phyloP scores from a whole-genome alignment of 345 rosid species.

The Rhodomyrtus tomentosa region DNA sequence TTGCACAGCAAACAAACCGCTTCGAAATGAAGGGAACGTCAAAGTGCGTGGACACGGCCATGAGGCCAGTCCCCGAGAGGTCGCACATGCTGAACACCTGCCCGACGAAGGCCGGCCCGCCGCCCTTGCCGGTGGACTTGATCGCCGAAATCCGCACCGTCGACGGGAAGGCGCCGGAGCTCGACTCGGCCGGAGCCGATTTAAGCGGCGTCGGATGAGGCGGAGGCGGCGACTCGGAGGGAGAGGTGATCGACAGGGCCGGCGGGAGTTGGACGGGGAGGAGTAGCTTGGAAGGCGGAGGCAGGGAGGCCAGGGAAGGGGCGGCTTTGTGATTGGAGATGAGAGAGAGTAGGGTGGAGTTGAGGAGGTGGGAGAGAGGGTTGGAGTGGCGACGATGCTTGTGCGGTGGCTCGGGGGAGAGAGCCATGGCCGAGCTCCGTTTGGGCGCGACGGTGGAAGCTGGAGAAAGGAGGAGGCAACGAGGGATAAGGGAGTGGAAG shows the following conservation, averaged over 20 bases:
- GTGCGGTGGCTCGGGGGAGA: conserved; percentile 3
- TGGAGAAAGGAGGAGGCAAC: neutral
- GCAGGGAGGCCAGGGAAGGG: conserved; percentile 11
- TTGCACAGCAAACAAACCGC: conserved; percentile 25
- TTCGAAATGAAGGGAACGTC: conserved; percentile 81
- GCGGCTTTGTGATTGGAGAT: conserved; percentile 20
- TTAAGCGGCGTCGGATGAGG: conserved; percentile 35
- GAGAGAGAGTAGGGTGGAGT: conserved; percentile 31
- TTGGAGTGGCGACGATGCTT: conserved; percentile 1
- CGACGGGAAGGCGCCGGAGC: conserved; percentile 49
- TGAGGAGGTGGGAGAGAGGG: conserved; percentile 31
- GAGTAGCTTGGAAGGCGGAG: conserved; percentile 32
- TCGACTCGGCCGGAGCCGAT: conserved; percentile 29
- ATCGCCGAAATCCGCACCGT: conserved; percentile 68
- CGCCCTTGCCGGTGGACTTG: conserved; percentile 47
- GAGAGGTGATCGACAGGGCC: conserved; percentile 4
- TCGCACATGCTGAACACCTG: conserved; percentile 98
- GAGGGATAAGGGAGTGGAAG: neutral
- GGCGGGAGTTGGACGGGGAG: conserved; percentile 30
- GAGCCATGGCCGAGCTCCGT: neutral
- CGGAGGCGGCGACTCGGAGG: conserved; percentile 15
- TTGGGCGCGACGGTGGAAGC: neutral
- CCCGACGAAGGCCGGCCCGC: conserved; percentile 95
- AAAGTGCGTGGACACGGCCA: conserved; percentile 93
- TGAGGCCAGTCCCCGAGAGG: conserved; percentile 90